Evolutionary conservation across 805 yeast genomes (phyloP), one percentile per base, ranked within the genome.

Genomic region (Aciculoconidium aculeatum): DNA sequence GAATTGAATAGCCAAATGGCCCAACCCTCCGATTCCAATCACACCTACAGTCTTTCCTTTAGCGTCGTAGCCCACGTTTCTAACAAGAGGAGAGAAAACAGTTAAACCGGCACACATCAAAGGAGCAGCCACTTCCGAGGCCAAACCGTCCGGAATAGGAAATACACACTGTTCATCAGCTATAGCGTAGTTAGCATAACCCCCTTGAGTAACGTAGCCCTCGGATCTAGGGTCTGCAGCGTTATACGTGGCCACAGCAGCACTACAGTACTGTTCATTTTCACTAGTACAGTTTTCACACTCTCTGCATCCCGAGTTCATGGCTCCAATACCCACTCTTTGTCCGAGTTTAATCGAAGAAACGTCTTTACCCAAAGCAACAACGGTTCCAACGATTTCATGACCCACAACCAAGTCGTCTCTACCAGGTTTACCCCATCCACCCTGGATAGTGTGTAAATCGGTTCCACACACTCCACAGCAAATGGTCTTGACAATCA

Each of bases 311-410:
- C 81, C 61, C 35, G 58, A 61, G 19, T 67, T 62, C 47, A 74
- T 78, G 15, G 92, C 90, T 40, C 94, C 94, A 27, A 81, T 69
- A 28, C 90, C 94, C 15, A 80, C 90, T 40, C 85, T 65, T 40
- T 84, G 79, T 32, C 94, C 94, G 12, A 77, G 51, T 47, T 65
- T 71, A 58, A 55, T 65, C 31, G 35, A 61, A 6, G 55, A 51
- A 41, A 80, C 75, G 22, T 69, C 58, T 10, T 62, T 41, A 30
- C 90, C 94, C 21, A 80, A 61, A 19, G 59, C 64, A 15, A 72
- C 62, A 15, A 78, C 79, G 20, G 51, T 60, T 23, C 85, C 85
- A 25, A 78, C 58, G 39, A 79, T 67, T 50, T 79, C 85, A 51
- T 79, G 85, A 17, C 86, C 86, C 6, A 59, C 63, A 21, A 67